Conservation (phyloP, 1,139 yeast genomes). For the Hansenula sp. region DNA sequence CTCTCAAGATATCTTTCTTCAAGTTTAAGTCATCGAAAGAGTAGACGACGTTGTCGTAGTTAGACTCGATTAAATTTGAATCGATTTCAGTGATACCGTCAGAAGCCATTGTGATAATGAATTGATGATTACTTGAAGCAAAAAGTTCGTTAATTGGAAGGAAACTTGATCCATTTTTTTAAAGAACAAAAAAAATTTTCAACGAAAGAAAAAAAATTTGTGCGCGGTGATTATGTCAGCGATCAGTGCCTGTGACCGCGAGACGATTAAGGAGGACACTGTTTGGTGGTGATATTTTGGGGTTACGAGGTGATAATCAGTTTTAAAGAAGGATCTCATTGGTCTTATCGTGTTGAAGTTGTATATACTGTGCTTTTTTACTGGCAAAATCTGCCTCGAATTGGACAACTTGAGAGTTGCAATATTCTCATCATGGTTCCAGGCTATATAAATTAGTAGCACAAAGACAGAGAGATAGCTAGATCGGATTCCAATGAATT, state of each 20-base stretch:
- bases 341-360: too few species aligned
- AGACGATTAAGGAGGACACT: too few species aligned
- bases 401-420: too few species aligned
- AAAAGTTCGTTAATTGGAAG: neutral
- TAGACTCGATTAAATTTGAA: slow-evolving; percentile 83
- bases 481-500: too few species aligned
- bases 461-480: too few species aligned
- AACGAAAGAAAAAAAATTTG: neutral
- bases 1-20: slow-evolving; percentile 75
- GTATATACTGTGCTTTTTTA: too few species aligned
- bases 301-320: too few species aligned
- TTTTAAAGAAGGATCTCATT: too few species aligned
- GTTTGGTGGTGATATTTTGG: too few species aligned
- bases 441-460: too few species aligned
- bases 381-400: too few species aligned
- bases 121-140: slow-evolving; percentile 7
- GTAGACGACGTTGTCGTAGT: slow-evolving; percentile 96
- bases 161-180: neutral
- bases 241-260: neutral
- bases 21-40: slow-evolving; percentile 84
- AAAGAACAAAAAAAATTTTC: slow-evolving; percentile 4
- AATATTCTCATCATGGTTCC: too few species aligned
- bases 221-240: slow-evolving; percentile 1
- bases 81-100: slow-evolving; percentile 80
- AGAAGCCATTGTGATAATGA: slow-evolving; percentile 29